Evolutionary conservation across 2,329 filamentous ascomycete species (phyloP).

Genomic region (Fusarium camptoceras): DNA sequence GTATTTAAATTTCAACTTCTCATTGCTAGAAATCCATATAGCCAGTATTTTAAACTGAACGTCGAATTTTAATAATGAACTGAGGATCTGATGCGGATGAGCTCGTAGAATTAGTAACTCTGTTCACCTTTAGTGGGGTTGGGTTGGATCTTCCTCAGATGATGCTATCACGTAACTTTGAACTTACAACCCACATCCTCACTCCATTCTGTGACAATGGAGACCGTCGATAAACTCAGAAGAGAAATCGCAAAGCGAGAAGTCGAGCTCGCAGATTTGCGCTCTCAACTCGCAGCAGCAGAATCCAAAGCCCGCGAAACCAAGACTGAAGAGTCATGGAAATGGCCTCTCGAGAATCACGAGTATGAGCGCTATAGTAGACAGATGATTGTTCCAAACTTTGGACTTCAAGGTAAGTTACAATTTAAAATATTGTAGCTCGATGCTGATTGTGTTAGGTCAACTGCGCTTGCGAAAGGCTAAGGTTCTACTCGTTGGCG

Average conservation of each 20-base stretch:
- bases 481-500: constrained; percentile 83
- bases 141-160: background rate
- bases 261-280: constrained; percentile 59
- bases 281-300: constrained; percentile 57
- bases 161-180: constrained; percentile 5
- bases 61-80: background rate
- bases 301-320: constrained; percentile 48
- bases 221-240: constrained; percentile 56
- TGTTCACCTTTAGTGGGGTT: constrained; percentile 13
- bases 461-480: constrained; percentile 79
- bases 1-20: background rate
- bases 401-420: constrained; percentile 76
- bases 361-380: constrained; percentile 91
- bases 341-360: constrained; percentile 76
- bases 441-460: constrained; percentile 59
- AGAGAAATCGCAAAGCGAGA: constrained; percentile 62
- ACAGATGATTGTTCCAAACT: constrained; percentile 87
- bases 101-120: background rate
- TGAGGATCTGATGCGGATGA: background rate
- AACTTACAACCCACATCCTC: background rate
- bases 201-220: constrained; percentile 45
- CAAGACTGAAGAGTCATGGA: constrained; percentile 50
- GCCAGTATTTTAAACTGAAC: too few relatives aligned
- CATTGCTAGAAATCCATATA: too few relatives aligned
- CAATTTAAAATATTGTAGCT: rapidly evolving